Evolutionary conservation across 192 early-diverging fungal genomes (phyloP), one percentile per base, ranked within the genome.

Genomic region (Entomortierella beljakovae): DNA sequence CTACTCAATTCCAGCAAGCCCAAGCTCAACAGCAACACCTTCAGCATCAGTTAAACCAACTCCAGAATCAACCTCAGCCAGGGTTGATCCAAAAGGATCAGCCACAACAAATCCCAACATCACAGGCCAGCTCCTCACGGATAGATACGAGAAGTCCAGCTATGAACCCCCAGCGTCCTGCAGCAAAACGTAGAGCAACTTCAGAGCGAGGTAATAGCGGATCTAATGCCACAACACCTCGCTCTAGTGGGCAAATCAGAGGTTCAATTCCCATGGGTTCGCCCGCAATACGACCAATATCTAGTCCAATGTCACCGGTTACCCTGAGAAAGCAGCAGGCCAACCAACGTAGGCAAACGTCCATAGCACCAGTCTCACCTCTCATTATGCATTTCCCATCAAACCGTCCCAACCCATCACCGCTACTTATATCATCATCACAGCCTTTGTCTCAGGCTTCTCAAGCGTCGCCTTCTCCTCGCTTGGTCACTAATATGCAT

Each of bases 341-440:
- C 2, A 70, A 42, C n/a, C 67, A 68, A 8, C 43, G 58, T 15
- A 42, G 68, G 38, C 34, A 66, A n/a, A 65, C 75, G 1, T 58
- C 75, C 8, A 79, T 79, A 7, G 62, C 75, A 26, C 75, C 75
- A 32, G 57, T 68, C 2, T 79, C 75, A 5, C 75, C 75, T 1
- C 67, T 79, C 3, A 70, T 61, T 42, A 79, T 79, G 75, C 75
- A 79, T 56, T 79, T 79, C 37, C 75, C 75, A 6, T 64, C 75
- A 18, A 64, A 48, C 29, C 61, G 64, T 16, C 75, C 75, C 1
- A 70, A 50, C 32, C 75, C 75, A 0, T 79, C 75, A 26, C 75
- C 75, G 1, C 40, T 79, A 23, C 75, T 79, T 25, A 79, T 70
- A 35, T 69, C 75, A 28, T 61, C 75, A 38, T 59, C 75, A 2